Conservation (phyloP, 768 basidiomycete genomes). For the Daedaleopsis nitida region DNA sequence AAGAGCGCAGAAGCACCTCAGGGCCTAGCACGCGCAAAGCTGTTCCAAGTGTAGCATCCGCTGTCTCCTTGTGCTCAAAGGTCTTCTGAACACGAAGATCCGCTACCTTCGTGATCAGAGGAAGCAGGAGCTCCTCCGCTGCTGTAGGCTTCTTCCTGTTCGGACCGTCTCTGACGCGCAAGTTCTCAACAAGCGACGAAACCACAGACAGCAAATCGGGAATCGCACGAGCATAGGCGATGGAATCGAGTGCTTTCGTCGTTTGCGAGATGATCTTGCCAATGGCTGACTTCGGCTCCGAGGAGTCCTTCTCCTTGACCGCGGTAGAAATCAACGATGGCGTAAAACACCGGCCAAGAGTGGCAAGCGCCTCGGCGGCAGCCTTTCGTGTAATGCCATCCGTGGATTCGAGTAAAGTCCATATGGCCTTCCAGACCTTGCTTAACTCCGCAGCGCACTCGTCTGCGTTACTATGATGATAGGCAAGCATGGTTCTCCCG, state of each 20-base stretch:
- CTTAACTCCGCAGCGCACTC: constrained; percentile 55
- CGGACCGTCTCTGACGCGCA: constrained; percentile 52
- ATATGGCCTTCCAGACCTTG: constrained; percentile 73
- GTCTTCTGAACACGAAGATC: constrained; percentile 74
- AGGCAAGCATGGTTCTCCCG: constrained; percentile 72
- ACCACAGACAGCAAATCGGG: constrained; percentile 79
- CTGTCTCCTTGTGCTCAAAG: constrained; percentile 90
- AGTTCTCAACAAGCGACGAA: constrained; percentile 64
- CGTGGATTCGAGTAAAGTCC: constrained; percentile 76
- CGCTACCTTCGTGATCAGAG: constrained; percentile 70
- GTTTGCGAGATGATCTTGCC: constrained; percentile 64
- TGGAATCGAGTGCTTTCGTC: constrained; percentile 67
- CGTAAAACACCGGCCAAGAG: constrained; percentile 72
- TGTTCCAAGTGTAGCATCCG: constrained; percentile 74
- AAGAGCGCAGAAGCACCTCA: constrained; percentile 63
- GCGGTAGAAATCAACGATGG: constrained; percentile 59
- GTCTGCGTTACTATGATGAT: constrained; percentile 49
- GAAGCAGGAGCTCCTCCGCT: constrained; percentile 69
- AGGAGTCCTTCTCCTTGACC: constrained; percentile 43
- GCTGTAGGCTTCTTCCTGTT: constrained; percentile 48
- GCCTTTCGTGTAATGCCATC: constrained; percentile 63
- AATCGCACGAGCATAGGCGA: constrained; percentile 73
- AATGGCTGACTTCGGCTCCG: constrained; percentile 54
- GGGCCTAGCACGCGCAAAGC: constrained; percentile 90
- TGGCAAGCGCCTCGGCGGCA: constrained; percentile 61